Conservation (phyloP, 306 rosid species). For the Herpetospermum pedunculosum region DNA sequence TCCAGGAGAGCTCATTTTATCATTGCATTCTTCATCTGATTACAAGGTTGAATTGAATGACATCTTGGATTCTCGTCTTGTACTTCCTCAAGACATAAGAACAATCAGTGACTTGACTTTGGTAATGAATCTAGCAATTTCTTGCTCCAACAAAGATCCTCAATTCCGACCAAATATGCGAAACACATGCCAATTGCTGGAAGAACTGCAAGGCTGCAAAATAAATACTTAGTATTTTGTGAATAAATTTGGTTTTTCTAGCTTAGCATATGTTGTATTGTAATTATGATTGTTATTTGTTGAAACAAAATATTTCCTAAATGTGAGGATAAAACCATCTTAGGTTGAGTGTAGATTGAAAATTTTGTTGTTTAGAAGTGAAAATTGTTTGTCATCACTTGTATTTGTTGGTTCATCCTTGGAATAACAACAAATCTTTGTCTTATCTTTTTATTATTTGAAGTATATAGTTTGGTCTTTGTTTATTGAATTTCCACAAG, state of each 20-base stretch:
- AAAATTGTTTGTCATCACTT: not conserved
- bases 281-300: not conserved
- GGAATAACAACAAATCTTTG: not conserved
- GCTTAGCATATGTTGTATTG: not conserved
- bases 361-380: not conserved
- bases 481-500: not conserved
- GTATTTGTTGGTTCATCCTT: not conserved
- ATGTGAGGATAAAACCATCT: not conserved
- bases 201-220: too few species aligned
- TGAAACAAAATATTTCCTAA: not conserved
- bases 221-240: not conserved
- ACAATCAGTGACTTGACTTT: not conserved
- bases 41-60: not conserved
- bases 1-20: constrained; percentile 4
- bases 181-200: not conserved
- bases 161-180: constrained; percentile 8
- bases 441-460: not conserved
- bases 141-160: not conserved
- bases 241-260: not conserved
- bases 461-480: not conserved
- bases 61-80: constrained; percentile 11
- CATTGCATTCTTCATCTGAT: not conserved
- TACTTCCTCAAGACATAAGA: not conserved
- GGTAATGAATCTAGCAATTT: constrained; percentile 3
- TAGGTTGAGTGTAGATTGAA: not conserved